Conservation (phyloP, 805 yeast species). For the Candida methanosorbosa region DNA sequence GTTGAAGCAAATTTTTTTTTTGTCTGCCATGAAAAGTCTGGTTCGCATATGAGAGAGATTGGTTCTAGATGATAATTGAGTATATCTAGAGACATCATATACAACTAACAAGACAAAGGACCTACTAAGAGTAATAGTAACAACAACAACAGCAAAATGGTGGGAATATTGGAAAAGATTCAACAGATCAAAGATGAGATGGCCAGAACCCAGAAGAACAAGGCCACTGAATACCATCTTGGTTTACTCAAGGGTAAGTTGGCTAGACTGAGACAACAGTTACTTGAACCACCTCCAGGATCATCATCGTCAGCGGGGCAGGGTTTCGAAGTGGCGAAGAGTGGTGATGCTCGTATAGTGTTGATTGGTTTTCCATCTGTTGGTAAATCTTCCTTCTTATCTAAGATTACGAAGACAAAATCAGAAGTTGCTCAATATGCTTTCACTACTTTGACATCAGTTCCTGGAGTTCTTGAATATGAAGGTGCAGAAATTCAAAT, state of each 20-base stretch:
- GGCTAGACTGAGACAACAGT: conserved; percentile 85
- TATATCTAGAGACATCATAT: no score
- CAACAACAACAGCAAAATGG: no score
- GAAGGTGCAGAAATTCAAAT: conserved; percentile 96
- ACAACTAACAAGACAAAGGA: no score
- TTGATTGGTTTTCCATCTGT: conserved; percentile 97
- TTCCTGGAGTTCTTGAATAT: conserved; percentile 91
- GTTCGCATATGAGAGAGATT: no score
- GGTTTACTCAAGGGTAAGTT: conserved; percentile 92
- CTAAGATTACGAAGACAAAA: conserved; percentile 86
- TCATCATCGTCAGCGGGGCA: conserved; percentile 52
- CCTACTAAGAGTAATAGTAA: no score
- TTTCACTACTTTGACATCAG: conserved; percentile 92
- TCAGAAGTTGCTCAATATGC: conserved; percentile 94
- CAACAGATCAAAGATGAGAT: conserved; percentile 88
- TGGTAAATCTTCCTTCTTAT: conserved; percentile 86
- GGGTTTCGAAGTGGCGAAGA: conserved; percentile 90
- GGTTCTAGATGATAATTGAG: no score
- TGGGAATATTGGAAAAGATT: conserved; percentile 53
- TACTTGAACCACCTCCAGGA: conserved; percentile 83
- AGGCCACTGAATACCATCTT: conserved; percentile 95
- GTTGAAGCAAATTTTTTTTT: no score
- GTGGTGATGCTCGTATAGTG: conserved; percentile 95
- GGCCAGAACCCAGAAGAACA: conserved; percentile 92
- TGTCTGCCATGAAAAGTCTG: no score